phyloP scores from a whole-genome alignment of 352 stramenopile species.

The Globisporangium abappressorium region DNA sequence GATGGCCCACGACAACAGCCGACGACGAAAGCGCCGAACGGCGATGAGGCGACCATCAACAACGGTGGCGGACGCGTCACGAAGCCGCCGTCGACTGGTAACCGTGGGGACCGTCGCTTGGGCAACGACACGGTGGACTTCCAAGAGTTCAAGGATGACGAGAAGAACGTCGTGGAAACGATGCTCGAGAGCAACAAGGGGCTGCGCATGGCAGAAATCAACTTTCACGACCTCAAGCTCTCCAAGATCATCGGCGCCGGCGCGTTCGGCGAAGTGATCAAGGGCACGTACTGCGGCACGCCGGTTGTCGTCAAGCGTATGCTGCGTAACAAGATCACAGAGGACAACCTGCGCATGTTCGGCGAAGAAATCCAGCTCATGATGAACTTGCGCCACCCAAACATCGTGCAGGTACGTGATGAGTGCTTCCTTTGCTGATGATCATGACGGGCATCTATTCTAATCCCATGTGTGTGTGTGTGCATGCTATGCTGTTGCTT shows the following conservation, averaged over 20 bases:
- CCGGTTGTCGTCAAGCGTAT: constrained; percentile 88
- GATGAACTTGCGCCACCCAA: constrained; percentile 88
- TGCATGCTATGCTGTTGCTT: neutral
- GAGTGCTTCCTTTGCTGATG: neutral
- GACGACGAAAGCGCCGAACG: neutral
- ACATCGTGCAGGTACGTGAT: constrained; percentile 70
- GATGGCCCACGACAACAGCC: neutral
- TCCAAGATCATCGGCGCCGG: constrained; percentile 86
- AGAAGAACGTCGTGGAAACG: constrained; percentile 85
- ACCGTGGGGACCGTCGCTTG: neutral
- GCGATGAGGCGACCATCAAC: neutral
- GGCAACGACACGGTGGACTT: constrained; percentile 70
- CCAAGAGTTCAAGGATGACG: constrained; percentile 81
- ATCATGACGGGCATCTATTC: neutral
- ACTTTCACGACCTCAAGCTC: constrained; percentile 87
- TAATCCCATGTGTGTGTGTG: neutral
- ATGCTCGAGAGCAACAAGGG: constrained; percentile 89
- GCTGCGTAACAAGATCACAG: constrained; percentile 87
- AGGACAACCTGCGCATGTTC: constrained; percentile 88
- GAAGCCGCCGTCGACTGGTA: neutral
- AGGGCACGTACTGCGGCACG: constrained; percentile 87
- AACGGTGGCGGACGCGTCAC: neutral
- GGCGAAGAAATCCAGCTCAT: constrained; percentile 89
- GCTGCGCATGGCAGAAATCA: constrained; percentile 86
- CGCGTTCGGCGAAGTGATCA: constrained; percentile 87